A percentile compares a stretch with the other conserved stretches of the same genome.
Conservation (phyloP, 2,329 filamentous ascomycete genomes). For the Penicillium thymicola region DNA sequence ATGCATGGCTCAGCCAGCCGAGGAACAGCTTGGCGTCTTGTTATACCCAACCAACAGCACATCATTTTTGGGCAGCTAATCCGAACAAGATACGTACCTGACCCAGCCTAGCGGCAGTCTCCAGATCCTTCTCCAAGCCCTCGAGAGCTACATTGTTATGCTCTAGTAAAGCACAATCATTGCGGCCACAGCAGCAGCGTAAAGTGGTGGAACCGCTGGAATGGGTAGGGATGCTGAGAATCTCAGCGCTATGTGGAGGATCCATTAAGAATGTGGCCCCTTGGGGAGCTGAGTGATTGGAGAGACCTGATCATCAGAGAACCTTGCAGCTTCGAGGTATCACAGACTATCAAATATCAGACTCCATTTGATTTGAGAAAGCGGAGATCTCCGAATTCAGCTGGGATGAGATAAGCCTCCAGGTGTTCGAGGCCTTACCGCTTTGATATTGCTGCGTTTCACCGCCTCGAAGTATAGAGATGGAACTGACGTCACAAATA, state of each 20-base stretch:
- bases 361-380: constrained; percentile 3
- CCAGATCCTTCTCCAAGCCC: constrained; percentile 81
- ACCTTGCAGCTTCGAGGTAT: constrained; percentile 5
- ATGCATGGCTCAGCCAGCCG: constrained; percentile 19
- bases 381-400: constrained; percentile 6
- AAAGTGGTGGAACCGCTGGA: constrained; percentile 27
- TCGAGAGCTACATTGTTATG: constrained; percentile 77
- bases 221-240: constrained; percentile 35
- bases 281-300: constrained; percentile 21
- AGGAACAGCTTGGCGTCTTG: constrained; percentile 1
- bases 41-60: constrained; percentile 5
- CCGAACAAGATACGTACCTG: constrained; percentile 66
- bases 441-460: neutral
- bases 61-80: constrained; percentile 3
- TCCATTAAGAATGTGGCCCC: constrained; percentile 36
- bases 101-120: constrained; percentile 79
- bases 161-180: constrained; percentile 74
- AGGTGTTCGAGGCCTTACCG: neutral
- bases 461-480: neutral
- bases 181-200: constrained; percentile 79
- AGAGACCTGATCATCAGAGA: constrained; percentile 7
- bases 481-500: neutral
- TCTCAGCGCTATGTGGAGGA: constrained; percentile 24
- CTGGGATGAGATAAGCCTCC: constrained; percentile 3
- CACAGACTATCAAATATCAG: neutral